Conservation (phyloP, 2,329 filamentous ascomycete species). For the Aspergillus sp. region DNA sequence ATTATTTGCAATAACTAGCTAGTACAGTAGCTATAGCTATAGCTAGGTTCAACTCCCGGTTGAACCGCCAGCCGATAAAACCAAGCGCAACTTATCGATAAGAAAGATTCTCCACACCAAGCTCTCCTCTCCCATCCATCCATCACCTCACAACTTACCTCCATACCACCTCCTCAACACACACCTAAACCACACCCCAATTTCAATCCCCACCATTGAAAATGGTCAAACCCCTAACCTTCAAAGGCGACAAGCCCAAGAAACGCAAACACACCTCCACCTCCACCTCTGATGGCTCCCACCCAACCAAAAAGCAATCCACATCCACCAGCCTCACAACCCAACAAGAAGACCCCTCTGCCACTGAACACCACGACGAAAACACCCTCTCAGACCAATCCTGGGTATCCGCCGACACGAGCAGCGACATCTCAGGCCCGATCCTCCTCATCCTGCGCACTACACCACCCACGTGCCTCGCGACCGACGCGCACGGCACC, state of each 20-base stretch:
- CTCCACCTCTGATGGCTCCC: constrained; percentile 43
- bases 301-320: constrained; percentile 28
- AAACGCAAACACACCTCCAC: constrained; percentile 77
- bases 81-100: too few species aligned
- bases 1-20: background rate
- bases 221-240: constrained; percentile 76
- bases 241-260: constrained; percentile 96
- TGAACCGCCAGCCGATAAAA: too few species aligned
- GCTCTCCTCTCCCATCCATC: constrained; percentile 5
- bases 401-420: constrained; percentile 83
- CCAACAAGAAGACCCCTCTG: constrained; percentile 27
- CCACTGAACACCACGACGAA: constrained; percentile 43
- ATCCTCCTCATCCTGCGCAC: constrained; percentile 80
- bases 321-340: background rate
- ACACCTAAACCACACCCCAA: background rate
- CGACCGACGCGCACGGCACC: constrained; percentile 82
- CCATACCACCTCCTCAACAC: background rate
- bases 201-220: constrained; percentile 10
- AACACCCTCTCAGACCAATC: constrained; percentile 63
- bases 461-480: constrained; percentile 70
- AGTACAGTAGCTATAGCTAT: background rate
- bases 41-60: background rate
- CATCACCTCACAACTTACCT: background rate
- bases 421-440: constrained; percentile 76
- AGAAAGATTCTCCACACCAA: background rate